These are phyloP conservation scores for Arabidopsis suecica DNA, from an alignment of 345 rosid species.

Conservation along the genomic window DNA sequence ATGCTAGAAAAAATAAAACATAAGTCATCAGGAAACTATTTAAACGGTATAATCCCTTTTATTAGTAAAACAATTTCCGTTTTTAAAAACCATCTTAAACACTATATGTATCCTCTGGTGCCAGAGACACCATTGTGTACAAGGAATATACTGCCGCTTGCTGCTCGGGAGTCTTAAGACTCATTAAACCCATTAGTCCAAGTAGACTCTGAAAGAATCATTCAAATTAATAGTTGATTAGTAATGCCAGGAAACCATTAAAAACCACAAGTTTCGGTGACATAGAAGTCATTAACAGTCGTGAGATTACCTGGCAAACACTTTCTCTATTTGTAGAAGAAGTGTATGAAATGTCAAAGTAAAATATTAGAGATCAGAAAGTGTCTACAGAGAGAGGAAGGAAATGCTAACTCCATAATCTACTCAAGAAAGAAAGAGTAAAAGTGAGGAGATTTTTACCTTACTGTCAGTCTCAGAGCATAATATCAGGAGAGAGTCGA, in stretches of 20 bases:
- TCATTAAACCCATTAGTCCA: constrained; percentile 85
- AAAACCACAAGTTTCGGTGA: background rate
- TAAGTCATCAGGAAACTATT: constrained; percentile 33
- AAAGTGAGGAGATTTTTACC: constrained; percentile 50
- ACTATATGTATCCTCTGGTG: constrained; percentile 69
- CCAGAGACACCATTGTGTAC: constrained; percentile 78
- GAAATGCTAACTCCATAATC: background rate
- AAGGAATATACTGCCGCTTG: constrained; percentile 73
- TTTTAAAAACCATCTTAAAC: constrained; percentile 57
- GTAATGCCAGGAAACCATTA: constrained; percentile 2
- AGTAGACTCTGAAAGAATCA: constrained; percentile 58
- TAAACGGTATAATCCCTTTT: constrained; percentile 12
- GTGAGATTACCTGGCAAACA: too few relatives aligned
- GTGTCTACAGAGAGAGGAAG: constrained; percentile 9
- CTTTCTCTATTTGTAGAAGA: too few relatives aligned
- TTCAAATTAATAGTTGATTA: constrained; percentile 9
- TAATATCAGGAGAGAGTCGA: constrained; percentile 65
- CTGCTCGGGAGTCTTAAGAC: constrained; percentile 65
- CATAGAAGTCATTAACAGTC: constrained; percentile 2
- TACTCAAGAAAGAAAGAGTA: background rate
- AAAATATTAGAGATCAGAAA: background rate
- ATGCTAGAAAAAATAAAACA: constrained; percentile 56
- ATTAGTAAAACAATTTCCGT: background rate
- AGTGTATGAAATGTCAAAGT: constrained; percentile 13
- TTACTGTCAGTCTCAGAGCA: constrained; percentile 74